Evolutionary conservation across 2,329 filamentous ascomycete species (phyloP).

Genomic region (Xylariaceae sp.): DNA sequence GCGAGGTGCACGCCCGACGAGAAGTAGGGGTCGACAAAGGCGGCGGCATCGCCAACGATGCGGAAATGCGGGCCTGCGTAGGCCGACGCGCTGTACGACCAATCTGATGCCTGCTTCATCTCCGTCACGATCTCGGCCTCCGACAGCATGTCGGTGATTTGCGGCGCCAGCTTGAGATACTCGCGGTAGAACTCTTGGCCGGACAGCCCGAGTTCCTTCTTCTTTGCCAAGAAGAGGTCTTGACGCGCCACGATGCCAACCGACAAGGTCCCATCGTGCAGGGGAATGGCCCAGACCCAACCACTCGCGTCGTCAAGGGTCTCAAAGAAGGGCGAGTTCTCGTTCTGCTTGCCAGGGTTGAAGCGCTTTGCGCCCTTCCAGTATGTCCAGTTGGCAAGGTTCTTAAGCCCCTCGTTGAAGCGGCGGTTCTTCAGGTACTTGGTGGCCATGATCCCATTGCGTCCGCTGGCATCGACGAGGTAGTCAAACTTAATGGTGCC

Average conservation of each 20-base stretch:
- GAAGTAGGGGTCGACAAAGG: constrained; percentile 50
- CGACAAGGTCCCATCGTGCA: constrained; percentile 45
- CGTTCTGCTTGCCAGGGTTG: constrained; percentile 33
- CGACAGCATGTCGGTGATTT: constrained; percentile 30
- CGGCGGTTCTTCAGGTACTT: constrained; percentile 48
- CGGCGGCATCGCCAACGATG: constrained; percentile 45
- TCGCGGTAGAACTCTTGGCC: constrained; percentile 34
- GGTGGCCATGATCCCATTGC: constrained; percentile 43
- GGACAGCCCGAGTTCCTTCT: constrained; percentile 26
- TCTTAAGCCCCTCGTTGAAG: constrained; percentile 48
- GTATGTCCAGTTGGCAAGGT: constrained; percentile 49
- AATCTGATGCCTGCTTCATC: constrained; percentile 44
- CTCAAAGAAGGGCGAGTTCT: constrained; percentile 41
- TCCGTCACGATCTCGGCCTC: constrained; percentile 34
- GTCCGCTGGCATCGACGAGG: constrained; percentile 47
- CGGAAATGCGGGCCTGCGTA: constrained; percentile 42
- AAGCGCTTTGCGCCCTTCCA: constrained; percentile 38
- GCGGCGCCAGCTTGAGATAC: constrained; percentile 34
- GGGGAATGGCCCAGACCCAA: constrained; percentile 50
- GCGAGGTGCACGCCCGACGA: constrained; percentile 49
- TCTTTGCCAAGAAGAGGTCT: constrained; percentile 34
- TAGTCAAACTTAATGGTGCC: constrained; percentile 46
- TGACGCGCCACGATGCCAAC: constrained; percentile 44
- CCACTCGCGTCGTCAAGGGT: constrained; percentile 45
- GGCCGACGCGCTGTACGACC: constrained; percentile 43